Percentiles rank a stretch among this genome's conserved stretches.
phyloP scores from a whole-genome alignment of 306 rosid genomes.

The Pterocarpus santalinus region DNA sequence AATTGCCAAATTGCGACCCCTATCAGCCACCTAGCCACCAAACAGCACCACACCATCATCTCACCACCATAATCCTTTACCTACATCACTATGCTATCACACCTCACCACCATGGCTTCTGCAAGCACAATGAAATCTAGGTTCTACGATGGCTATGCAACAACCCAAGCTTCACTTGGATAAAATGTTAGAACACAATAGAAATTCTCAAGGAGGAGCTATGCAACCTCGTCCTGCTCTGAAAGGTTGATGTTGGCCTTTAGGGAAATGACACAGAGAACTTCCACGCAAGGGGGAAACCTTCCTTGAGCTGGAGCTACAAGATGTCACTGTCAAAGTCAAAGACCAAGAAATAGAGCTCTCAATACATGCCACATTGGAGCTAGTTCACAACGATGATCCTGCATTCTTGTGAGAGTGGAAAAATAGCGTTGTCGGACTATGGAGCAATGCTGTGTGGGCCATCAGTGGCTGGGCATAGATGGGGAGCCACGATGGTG shows the following conservation, averaged over 20 bases:
- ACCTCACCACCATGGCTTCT: no score
- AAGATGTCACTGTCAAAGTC: conserved; percentile 67
- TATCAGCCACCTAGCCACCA: no score
- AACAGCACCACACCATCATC: no score
- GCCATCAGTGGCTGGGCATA: no score
- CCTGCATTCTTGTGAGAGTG: conserved; percentile 47
- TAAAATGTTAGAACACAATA: conserved; percentile 66
- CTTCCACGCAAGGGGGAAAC: conserved; percentile 59
- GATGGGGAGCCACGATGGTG: no score
- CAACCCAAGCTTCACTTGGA: no score
- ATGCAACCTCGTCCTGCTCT: conserved; percentile 65
- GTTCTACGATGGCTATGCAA: no score
- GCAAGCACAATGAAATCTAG: no score
- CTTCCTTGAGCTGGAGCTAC: conserved; percentile 65
- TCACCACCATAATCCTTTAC: no score
- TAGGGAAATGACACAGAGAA: conserved; percentile 66
- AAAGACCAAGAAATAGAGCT: conserved; percentile 40
- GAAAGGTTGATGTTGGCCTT: conserved; percentile 53
- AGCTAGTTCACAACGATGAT: conserved; percentile 73
- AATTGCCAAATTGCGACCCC: no score
- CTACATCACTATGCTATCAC: no score
- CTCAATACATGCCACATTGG: conserved; percentile 36
- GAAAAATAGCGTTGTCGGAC: conserved; percentile 30
- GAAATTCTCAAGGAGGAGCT: conserved; percentile 51
- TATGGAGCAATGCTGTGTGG: no score